phyloP scores from a whole-genome alignment of 2,329 filamentous ascomycete genomes.

The Zymoseptoria passerinii region DNA sequence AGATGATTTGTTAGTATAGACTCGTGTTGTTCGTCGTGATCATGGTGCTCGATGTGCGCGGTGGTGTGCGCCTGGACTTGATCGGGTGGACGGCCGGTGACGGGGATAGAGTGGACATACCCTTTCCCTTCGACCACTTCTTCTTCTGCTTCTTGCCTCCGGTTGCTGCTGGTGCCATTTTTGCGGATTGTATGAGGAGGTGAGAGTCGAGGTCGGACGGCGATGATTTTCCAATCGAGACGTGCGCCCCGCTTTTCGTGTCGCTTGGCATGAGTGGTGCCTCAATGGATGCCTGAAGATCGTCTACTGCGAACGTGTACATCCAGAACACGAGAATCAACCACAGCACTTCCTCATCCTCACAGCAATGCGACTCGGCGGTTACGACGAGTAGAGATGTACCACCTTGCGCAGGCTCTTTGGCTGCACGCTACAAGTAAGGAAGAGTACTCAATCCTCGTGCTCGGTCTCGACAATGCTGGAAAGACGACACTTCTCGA shows the following conservation, averaged over 20 bases:
- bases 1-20: slow-evolving; percentile 20
- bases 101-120: slow-evolving; percentile 21
- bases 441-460: slow-evolving; percentile 98
- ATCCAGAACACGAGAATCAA: not conserved
- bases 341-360: not conserved
- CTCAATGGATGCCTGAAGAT: not conserved
- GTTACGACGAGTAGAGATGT: slow-evolving; percentile 51
- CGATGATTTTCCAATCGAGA: not conserved
- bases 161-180: slow-evolving; percentile 40
- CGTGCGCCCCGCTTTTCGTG: not conserved
- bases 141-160: slow-evolving; percentile 76
- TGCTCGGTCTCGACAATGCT: slow-evolving; percentile 94
- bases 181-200: slow-evolving; percentile 11
- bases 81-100: slow-evolving; percentile 1
- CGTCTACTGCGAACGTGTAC: not conserved
- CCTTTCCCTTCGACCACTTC: slow-evolving; percentile 60
- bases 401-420: slow-evolving; percentile 88
- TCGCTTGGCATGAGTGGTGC: not conserved
- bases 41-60: slow-evolving; percentile 6
- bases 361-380: not conserved
- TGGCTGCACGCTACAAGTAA: slow-evolving; percentile 95
- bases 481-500: slow-evolving; percentile 98
- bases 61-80: slow-evolving; percentile 2
- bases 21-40: not conserved
- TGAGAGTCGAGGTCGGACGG: not conserved